Base-by-base conservation (phyloP, 1,284 basidiomycete species). In the Boletus mariae region DNA sequence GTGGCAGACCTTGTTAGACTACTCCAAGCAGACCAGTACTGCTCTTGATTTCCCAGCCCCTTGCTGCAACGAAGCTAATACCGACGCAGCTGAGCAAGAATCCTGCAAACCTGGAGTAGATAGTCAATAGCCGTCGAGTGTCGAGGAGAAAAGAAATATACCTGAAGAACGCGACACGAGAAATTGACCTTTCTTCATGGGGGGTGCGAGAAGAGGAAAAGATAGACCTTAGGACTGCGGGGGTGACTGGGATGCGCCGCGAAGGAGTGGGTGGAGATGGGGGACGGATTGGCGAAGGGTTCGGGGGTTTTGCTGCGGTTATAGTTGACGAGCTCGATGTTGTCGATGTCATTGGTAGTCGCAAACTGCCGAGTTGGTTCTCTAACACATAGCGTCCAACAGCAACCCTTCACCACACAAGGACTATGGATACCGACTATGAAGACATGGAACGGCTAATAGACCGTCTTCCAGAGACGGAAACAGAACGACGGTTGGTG, bases 111-210 rank as follows among this genome's bases (percentile, higher is more conserved):
- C 88, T 91, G 51, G 48, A 37, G 57, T 34, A 17, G 40, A 42
- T 54, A 26, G 52, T 49, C 53, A 35, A 40, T 31, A 2, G 11
- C 12, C 29, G 35, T 4, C 2, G 28, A 37, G 15, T 2, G 7
- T n/a, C 20, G 47, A 13, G 17, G 11, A 4, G 8, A 37, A 35
- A 34, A n/a, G 32, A 29, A 49, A 32, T 38, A 31, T 66, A 87
- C 89, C 90, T 80, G 69, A 92, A 92, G 75, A 92, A 92, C 43
- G 90, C 89, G 45, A 89, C 77, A 13, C 88, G 80, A 37, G 89
- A 92, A 47, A 92, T 82, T 0, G 86, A 84, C 34, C 90, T 80
- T 67, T 92, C 89, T 66, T 92, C 89, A 50, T 84, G 73, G 2
- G 85, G 80, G 1, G 86, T 84, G 11, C 89, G 79, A 26, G 89